Base-by-base conservation (phyloP, 805 yeast species). In the Wickerhamomyces tratensis region DNA sequence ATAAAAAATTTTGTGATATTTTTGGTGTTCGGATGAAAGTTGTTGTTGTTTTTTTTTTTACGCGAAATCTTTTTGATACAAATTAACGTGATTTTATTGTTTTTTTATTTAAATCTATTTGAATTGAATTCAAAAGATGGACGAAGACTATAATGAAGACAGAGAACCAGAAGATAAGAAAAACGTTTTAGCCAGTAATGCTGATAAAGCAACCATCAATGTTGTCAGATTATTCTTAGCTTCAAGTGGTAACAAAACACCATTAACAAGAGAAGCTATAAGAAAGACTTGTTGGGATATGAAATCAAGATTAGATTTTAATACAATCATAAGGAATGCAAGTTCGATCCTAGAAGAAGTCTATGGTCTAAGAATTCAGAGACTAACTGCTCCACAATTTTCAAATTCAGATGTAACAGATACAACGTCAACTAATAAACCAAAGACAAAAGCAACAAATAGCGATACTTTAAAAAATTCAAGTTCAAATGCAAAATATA, bases 401-500 rank as follows among this genome's bases (percentile, higher is more conserved):
- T 7, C 7, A 10, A 20, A 11, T 6, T 2, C 15, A 7, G 25
- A 13, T 36, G 6, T 25, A 8, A 49, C 47, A 9, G 54, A 52
- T 49, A 39, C 43, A 2, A 20, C 20, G 4, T 20, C 20, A 20
- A 20, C 20, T 20, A 20, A 20, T 20, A 20, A 20, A 20, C 20
- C 20, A 20, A 20, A 20, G 20, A 20, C 20, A 20, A 20, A 20
- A 4, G 20, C 20, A 20, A 4, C 20, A 20, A 20, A 20, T 20
- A 20, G 20, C 4, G 20, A 20, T 20, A 4, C 20, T 20, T 20
- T 4, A 20, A 20, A 20, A 20, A 20, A 20, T 14, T 7, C 12
- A 10, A 20, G n/a, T 6, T 7, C 15, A 7, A 36, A 13, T 36
- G 6, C 34, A 8, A 49, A 48, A 9, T 56, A 52, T 49, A 39